Base-by-base conservation (phyloP, 495 filamentous ascomycete genomes). In the Lophiotrema nucula region DNA sequence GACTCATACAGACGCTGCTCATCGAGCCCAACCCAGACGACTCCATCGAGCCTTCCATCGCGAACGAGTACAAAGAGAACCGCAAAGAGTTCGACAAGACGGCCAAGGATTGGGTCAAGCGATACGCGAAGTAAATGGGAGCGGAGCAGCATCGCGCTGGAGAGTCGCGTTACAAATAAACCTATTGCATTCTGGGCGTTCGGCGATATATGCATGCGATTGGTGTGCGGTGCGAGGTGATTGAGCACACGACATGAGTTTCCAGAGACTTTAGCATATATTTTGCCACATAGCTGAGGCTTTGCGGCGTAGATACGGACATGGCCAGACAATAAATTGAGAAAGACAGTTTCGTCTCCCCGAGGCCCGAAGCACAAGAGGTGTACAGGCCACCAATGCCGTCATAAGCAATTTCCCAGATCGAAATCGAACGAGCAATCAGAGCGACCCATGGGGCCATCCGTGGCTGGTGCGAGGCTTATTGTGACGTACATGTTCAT, bases 11-110 rank as follows among this genome's bases (percentile, higher is more conserved):
- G 49, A 79, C 83, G 59, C 75, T 98, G 53, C 77, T 98, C 24
- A 69, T 82, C 33, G 91, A 96, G 77, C 95, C 93, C 4, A 88
- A 92, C 78, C 87, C 90, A 5, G 93, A 98, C 65, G 93, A 98
- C 77, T 90, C 93, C 37, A 85, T 98, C 45, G 93, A 98, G 81
- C 76, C 80, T 4, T 77, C 83, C 42, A 92, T 96, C 61, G 95
- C 90, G 19, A 87, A 96, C 55, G 85, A 92, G 75, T 97, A 81
- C 71, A 85, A 85, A 67, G 81, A 79, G 62, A 82, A 93, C 64
- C 74, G 81, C 33, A 76, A 75, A 51, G 83, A 83, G 66, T 98
- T 91, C 65, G 84, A 96, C 21, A 90, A 92, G 78, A 85, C 83
- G 47, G 95, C 89, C 11, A 81, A 81, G 69, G 77, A 84, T n/a